Percentiles rank a stretch among this genome's conserved stretches.
Evolutionary conservation across 1,284 basidiomycete species (phyloP).

Genomic region (Sparassis latifolia): DNA sequence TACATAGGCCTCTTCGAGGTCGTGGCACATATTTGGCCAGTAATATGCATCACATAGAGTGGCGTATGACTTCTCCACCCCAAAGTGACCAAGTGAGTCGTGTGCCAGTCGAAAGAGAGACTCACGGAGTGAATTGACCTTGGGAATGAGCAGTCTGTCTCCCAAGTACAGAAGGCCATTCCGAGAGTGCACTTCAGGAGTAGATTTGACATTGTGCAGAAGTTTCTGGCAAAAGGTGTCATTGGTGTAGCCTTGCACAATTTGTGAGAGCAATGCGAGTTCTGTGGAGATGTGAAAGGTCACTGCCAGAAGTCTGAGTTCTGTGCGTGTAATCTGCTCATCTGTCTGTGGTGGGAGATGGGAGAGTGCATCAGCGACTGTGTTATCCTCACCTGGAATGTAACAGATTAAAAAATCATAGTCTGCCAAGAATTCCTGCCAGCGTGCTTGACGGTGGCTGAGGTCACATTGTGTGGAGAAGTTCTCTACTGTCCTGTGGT

Average conservation of each 20-base stretch:
- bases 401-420: slow-evolving; percentile 30
- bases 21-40: slow-evolving; percentile 33
- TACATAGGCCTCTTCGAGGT: slow-evolving; percentile 21
- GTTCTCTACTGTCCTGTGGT: slow-evolving; percentile 34
- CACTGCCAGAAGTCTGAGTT: not conserved
- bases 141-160: slow-evolving; percentile 19
- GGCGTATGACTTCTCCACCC: slow-evolving; percentile 7
- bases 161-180: slow-evolving; percentile 26
- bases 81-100: not conserved
- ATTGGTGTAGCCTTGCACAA: not conserved
- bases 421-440: slow-evolving; percentile 30
- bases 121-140: slow-evolving; percentile 20
- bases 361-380: slow-evolving; percentile 25
- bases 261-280: not conserved
- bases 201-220: not conserved
- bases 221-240: not conserved
- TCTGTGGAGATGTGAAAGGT: not conserved
- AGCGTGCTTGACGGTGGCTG: slow-evolving; percentile 27
- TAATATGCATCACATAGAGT: slow-evolving; percentile 25
- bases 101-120: slow-evolving; percentile 4
- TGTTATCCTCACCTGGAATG: slow-evolving; percentile 29
- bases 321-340: not conserved
- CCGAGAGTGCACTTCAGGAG: not conserved
- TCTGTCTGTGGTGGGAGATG: slow-evolving; percentile 6
- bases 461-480: slow-evolving; percentile 31